phyloP scores from a whole-genome alignment of 2,329 filamentous ascomycete genomes.

The Stachybotrys chlorohalonatus region DNA sequence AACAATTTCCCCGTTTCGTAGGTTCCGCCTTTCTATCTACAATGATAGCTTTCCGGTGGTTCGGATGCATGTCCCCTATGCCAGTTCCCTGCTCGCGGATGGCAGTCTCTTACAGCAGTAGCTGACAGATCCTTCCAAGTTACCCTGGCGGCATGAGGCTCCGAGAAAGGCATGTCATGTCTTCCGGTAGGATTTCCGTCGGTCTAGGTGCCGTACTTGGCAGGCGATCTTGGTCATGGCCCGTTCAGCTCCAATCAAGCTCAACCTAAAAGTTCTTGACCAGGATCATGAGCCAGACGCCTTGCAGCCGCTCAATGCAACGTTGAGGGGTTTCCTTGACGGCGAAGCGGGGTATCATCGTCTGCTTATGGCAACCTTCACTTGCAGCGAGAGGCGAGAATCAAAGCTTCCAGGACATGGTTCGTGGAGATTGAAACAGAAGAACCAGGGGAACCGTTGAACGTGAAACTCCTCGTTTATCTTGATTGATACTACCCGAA shows the following conservation, averaged over 20 bases:
- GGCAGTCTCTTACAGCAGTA: no score
- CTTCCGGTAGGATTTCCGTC: not conserved
- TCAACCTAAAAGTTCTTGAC: not conserved
- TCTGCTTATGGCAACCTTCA: no score
- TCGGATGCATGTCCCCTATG: no score
- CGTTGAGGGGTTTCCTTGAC: no score
- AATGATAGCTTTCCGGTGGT: no score
- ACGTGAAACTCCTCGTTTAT: not conserved
- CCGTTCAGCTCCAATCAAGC: not conserved
- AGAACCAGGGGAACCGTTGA: no score
- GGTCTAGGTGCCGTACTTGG: not conserved
- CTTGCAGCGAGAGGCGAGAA: not conserved
- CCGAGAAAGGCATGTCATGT: not conserved
- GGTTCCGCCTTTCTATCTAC: not conserved
- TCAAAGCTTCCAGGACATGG: not conserved
- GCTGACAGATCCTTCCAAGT: no score
- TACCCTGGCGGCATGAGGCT: not conserved
- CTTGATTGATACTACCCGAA: not conserved
- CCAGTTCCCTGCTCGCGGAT: no score
- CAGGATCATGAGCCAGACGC: not conserved
- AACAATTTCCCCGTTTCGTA: no score
- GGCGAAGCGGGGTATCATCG: not conserved
- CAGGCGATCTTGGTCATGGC: not conserved
- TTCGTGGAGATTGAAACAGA: no score
- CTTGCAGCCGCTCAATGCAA: not conserved